A percentile compares a stretch with the other conserved stretches of the same genome.
Conservation (phyloP, 768 basidiomycete genomes). For the Coprinopsis marcescibilis region DNA sequence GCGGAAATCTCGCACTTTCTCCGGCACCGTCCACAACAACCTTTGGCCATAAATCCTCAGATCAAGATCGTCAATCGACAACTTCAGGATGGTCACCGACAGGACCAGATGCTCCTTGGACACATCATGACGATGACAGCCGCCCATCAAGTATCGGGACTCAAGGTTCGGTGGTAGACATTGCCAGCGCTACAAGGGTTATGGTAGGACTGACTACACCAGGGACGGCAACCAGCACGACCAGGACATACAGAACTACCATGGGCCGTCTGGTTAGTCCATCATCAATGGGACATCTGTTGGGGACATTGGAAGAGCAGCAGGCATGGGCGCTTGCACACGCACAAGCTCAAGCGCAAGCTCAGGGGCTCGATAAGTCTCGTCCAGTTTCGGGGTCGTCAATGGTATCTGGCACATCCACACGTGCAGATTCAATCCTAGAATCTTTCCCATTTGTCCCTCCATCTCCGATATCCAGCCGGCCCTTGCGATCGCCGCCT, state of each 20-base stretch:
- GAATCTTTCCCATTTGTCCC: conserved; percentile 88
- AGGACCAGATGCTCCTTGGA: conserved; percentile 32
- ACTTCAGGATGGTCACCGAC: conserved; percentile 24
- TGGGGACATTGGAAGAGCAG: conserved; percentile 51
- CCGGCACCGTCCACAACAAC: conserved; percentile 37
- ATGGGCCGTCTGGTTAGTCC: conserved; percentile 59
- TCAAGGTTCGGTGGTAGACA: conserved; percentile 55
- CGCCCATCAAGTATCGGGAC: conserved; percentile 60
- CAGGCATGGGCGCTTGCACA: conserved; percentile 59
- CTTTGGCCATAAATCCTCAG: too few relatives aligned
- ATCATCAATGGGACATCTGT: conserved; percentile 24
- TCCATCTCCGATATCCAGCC: conserved; percentile 82
- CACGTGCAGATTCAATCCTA: conserved; percentile 75
- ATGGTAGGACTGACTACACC: conserved; percentile 45
- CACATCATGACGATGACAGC: conserved; percentile 27
- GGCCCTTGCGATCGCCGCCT: conserved; percentile 69
- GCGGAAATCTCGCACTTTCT: conserved; percentile 29
- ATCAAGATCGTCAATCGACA: conserved; percentile 21
- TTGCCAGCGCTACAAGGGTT: conserved; percentile 63
- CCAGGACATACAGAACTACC: conserved; percentile 51
- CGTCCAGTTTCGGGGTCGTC: conserved; percentile 60
- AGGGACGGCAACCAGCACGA: conserved; percentile 26
- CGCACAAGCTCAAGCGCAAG: conserved; percentile 55
- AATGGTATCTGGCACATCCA: conserved; percentile 60
- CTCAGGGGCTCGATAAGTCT: conserved; percentile 42